Base-by-base conservation (phyloP, 2,329 filamentous ascomycete genomes). In the Onygenales sp. region DNA sequence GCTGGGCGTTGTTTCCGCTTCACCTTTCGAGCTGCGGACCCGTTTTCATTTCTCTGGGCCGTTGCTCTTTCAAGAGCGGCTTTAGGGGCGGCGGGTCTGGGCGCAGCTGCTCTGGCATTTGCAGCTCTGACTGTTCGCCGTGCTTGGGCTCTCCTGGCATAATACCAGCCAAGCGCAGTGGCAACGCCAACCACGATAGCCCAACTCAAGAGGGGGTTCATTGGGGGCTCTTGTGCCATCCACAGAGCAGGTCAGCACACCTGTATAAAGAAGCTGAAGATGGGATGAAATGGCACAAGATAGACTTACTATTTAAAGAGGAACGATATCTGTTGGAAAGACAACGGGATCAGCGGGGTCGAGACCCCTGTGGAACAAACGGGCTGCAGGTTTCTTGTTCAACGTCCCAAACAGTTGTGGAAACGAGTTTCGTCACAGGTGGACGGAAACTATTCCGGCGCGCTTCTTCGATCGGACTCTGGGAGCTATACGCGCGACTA, bases 191-290 rank as follows among this genome's bases (percentile, higher is more conserved):
- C 65, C 60, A 73, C 61, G 54, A 74, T 66, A 27, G 71, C 71
- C 71, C 71, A 74, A 57, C 69, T 72, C 45, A 73, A 54, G 57
- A 72, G 72, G 4, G 71, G 69, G 56, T 72, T 73, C 71, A 73
- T 73, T 42, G 59, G 70, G 27, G 32, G 44, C 36, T 41, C 27
- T 47, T 42, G 32, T 31, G 32, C 11, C 17, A 36, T 27, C 7
- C 8, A 17, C 17, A 32, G 27, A n/a, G 11, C 10, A 42, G 13
- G 9, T 32, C 21, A 39, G 27, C 13, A 14, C 14, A n/a, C 13
- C 3, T 13, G 31, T 14, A 14, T 21, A 10, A 43, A 48, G 35
- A 21, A 27, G 21, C 4, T 2, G 31, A 17, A 14, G 17, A 13
- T 14, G 11, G 38, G 36, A 27, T 17, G 32, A 35, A 38, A 8